Percentiles rank a stretch among this genome's conserved stretches.
phyloP scores from a whole-genome alignment of 1,284 basidiomycete genomes.

The Ustilago vetiveriae region DNA sequence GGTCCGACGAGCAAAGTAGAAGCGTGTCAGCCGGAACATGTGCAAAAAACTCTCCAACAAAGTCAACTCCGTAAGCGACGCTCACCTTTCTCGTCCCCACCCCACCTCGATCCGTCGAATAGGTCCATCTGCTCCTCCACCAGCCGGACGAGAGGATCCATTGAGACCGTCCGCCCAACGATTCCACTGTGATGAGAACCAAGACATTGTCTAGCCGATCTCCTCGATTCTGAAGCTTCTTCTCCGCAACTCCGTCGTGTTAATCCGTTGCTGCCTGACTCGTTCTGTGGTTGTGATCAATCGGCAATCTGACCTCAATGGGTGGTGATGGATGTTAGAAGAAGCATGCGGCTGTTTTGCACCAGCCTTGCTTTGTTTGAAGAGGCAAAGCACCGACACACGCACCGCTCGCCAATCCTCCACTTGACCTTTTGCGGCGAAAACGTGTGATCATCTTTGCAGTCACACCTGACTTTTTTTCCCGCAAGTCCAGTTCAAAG shows the following conservation, averaged over 20 bases:
- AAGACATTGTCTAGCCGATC: constrained; percentile 52
- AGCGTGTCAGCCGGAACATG: too few relatives aligned
- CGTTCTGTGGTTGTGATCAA: too few relatives aligned
- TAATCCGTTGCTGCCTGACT: too few relatives aligned
- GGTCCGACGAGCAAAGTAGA: not conserved
- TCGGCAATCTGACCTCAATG: too few relatives aligned
- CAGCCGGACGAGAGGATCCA: constrained; percentile 1
- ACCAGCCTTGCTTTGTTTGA: too few relatives aligned
- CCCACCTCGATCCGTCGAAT: constrained; percentile 57
- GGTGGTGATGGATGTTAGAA: too few relatives aligned
- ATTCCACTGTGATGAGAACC: constrained; percentile 66
- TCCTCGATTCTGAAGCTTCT: not conserved
- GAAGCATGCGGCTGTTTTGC: too few relatives aligned
- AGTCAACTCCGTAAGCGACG: not conserved
- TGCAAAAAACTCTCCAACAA: too few relatives aligned
- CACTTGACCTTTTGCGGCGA: not conserved
- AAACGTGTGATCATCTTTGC: not conserved
- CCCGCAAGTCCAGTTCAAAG: too few relatives aligned
- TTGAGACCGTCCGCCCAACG: constrained; percentile 32
- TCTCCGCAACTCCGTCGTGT: too few relatives aligned
- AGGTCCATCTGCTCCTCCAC: constrained; percentile 16
- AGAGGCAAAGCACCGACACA: too few relatives aligned
- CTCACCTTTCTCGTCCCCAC: constrained; percentile 60
- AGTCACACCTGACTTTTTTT: too few relatives aligned
- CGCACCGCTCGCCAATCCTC: not conserved